Percentiles rank a stretch among this genome's conserved stretches.
Evolutionary conservation across 192 early-diverging fungal species (phyloP).

Genomic region (Gonapodya sp.): DNA sequence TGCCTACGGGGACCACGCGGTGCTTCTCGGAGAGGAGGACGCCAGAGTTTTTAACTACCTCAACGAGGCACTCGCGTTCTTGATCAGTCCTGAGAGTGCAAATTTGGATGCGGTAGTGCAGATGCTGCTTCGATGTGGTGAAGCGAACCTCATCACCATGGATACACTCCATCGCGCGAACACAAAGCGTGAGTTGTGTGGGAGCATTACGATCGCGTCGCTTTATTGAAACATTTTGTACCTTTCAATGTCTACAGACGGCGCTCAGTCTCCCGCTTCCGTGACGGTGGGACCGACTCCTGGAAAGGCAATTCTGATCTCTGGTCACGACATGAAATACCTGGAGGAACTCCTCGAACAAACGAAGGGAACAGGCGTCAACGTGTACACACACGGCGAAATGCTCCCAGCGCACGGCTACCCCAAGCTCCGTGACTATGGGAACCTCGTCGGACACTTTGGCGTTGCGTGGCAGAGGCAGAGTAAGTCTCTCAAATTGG

Average conservation of each 20-base stretch:
- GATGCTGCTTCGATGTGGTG: slow-evolving; percentile 8
- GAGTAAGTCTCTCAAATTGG: background rate
- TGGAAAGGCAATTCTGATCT: slow-evolving; percentile 6
- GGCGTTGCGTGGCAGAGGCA: slow-evolving; percentile 8
- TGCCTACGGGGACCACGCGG: slow-evolving; percentile 5
- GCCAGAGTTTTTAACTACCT: slow-evolving; percentile 6
- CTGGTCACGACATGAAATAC: slow-evolving; percentile 11
- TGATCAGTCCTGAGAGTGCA: background rate
- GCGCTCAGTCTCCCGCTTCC: background rate
- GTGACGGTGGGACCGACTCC: background rate
- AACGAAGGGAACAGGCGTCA: slow-evolving; percentile 5
- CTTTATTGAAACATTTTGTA: background rate
- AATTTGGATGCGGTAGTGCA: background rate
- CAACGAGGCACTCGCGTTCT: slow-evolving; percentile 11
- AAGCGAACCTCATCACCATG: background rate
- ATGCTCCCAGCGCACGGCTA: slow-evolving; percentile 8
- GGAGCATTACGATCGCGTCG: background rate
- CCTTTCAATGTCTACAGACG: too few relatives aligned
- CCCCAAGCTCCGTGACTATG: slow-evolving; percentile 10
- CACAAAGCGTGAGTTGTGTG: background rate
- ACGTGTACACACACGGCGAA: slow-evolving; percentile 10
- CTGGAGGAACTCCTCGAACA: slow-evolving; percentile 11
- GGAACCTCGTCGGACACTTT: slow-evolving; percentile 10
- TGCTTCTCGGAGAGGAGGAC: background rate
- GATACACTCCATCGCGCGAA: slow-evolving; percentile 7